Conservation (phyloP, 2,329 filamentous ascomycete species). For the Alternaria longipes region DNA sequence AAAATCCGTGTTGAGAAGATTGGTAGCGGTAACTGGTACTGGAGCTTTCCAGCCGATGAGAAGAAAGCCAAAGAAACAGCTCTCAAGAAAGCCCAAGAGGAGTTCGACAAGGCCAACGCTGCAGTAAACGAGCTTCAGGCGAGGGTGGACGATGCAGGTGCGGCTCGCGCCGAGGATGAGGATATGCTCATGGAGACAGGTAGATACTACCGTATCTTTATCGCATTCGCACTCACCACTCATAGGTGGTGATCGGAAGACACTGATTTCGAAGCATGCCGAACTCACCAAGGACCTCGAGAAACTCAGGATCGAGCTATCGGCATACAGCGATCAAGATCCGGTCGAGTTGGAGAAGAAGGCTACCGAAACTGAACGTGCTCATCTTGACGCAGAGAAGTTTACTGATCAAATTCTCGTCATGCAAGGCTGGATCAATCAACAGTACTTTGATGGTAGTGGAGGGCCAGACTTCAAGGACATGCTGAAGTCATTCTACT, state of each 20-base stretch:
- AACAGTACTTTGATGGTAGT: conserved; percentile 45
- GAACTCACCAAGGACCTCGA: conserved; percentile 51
- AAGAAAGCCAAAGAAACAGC: conserved; percentile 56
- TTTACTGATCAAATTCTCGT: conserved; percentile 57
- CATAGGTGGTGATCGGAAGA: conserved; percentile 47
- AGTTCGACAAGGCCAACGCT: conserved; percentile 49
- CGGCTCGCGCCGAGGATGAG: conserved; percentile 52
- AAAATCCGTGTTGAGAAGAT: conserved; percentile 74
- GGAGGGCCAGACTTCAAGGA: conserved; percentile 51
- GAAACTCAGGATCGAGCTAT: conserved; percentile 53
- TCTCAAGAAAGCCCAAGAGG: conserved; percentile 50
- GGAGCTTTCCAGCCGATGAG: conserved; percentile 70
- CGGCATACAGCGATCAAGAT: conserved; percentile 58
- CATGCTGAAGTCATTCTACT: conserved; percentile 60
- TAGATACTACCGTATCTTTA: conserved; percentile 14
- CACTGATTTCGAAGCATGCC: conserved; percentile 49
- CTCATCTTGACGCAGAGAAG: conserved; percentile 46
- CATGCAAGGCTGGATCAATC: conserved; percentile 58
- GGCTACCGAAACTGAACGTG: conserved; percentile 40
- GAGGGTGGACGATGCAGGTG: conserved; percentile 52
- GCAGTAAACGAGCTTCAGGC: conserved; percentile 50
- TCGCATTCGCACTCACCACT: neutral
- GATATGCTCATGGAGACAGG: conserved; percentile 47
- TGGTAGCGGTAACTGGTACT: conserved; percentile 76
- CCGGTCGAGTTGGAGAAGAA: conserved; percentile 57